Base-by-base conservation (phyloP, 352 stramenopile genomes). In the Phytophthora boehmeriae region DNA sequence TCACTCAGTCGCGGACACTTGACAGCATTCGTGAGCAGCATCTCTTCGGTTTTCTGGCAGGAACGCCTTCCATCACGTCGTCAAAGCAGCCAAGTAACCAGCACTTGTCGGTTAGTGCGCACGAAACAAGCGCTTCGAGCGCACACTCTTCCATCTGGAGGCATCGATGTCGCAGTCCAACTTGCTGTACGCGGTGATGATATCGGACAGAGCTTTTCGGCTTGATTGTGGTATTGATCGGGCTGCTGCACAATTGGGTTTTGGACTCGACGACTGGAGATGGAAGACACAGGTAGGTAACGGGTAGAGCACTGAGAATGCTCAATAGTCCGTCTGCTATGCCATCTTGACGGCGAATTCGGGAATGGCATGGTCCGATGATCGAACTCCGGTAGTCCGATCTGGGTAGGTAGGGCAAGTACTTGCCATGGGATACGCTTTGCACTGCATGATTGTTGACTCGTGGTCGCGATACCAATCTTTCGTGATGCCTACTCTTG, bases 51-150 rank as follows among this genome's bases (percentile, higher is more conserved):
- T 13, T 59, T 70, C 11, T 72, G 52, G 44, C 63, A 68, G 53
- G 81, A 73, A 8, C 81, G 19, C 68, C 76, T 22, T 76, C 74
- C 54, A 86, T 74, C 43, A 83, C 67, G 43, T 81, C 76, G 25
- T 86, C 71, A 23, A 86, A 76, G 38, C 59, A 63, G 8, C 66
- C 71, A 6, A 65, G 52, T 19, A 83, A 39, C 45, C 30, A 1
- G 54, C 25, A 17, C 47, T 30, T 5, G 39, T 45, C 16, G 53
- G 36, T 3, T 54, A 38, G 14, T 70, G 75, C 8, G 65, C 70
- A 20, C 67, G 73, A 45, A 78, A 83, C n/a, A 78, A 61, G 4
- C 42, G 68, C 8, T 62, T 66, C 8, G 68, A 71, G 23, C 66
- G 66, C 49, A 88, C 28, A 47, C 63, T 72, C 17, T 73, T 74